Evolutionary conservation across 2,329 filamentous ascomycete genomes (phyloP).

Genomic region (Aspergillus hiratsukae): DNA sequence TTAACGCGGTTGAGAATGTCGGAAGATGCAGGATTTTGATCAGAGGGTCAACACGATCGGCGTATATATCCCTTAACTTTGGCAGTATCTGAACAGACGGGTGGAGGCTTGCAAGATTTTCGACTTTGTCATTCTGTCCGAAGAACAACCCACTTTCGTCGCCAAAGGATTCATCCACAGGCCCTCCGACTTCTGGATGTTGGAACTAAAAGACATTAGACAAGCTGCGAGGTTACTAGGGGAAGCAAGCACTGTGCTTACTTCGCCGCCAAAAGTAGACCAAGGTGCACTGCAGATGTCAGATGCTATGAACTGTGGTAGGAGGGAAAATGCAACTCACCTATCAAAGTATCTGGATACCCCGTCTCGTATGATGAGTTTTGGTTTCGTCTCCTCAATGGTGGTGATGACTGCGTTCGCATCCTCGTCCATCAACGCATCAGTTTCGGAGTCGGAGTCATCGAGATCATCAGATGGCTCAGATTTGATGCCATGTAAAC

Average conservation of each 20-base stretch:
- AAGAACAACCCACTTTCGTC: conserved; percentile 42
- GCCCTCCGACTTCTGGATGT: conserved; percentile 38
- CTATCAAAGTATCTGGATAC: neutral
- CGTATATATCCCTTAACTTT: conserved; percentile 17
- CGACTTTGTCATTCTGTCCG: neutral
- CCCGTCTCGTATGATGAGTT: neutral
- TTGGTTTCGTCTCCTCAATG: neutral
- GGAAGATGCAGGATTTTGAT: conserved; percentile 63
- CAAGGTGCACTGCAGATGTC: neutral
- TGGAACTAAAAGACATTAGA: neutral
- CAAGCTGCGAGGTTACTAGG: neutral
- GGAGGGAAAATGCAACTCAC: neutral
- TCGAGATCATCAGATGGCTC: neutral
- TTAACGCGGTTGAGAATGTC: conserved; percentile 57
- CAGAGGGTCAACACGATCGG: conserved; percentile 41
- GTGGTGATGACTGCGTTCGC: neutral
- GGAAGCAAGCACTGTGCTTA: neutral
- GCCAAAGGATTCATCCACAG: conserved; percentile 56
- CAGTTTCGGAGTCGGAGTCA: neutral
- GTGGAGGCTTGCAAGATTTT: conserved; percentile 6
- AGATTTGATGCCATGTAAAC: neutral
- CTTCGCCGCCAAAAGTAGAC: neutral
- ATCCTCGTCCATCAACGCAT: neutral
- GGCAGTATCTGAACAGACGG: conserved; percentile 15
- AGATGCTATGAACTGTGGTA: neutral